Conservation (phyloP, 2,329 filamentous ascomycete genomes). For the Talaromyces rugulosus region DNA sequence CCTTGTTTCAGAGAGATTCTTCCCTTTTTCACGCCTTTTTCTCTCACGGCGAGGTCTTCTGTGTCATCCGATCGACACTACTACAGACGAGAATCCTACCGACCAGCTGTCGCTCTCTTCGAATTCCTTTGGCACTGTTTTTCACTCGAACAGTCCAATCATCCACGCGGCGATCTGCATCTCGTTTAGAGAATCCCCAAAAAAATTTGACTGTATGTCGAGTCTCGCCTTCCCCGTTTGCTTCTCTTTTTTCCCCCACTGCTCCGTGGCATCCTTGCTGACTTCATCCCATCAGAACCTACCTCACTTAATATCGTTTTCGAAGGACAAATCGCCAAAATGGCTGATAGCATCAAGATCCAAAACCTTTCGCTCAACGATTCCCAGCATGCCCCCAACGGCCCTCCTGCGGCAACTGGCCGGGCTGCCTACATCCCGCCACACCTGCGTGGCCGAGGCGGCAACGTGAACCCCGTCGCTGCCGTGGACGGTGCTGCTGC, state of each 20-base stretch:
- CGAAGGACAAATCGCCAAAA: constrained; percentile 12
- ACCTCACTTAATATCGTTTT: not conserved
- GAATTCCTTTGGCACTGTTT: constrained; percentile 4
- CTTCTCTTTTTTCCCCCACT: not conserved
- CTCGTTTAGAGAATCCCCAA: constrained; percentile 2
- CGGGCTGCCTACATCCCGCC: constrained; percentile 64
- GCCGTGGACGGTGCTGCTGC: constrained; percentile 36
- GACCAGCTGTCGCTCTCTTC: constrained; percentile 20
- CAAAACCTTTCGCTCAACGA: constrained; percentile 51
- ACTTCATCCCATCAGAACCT: not conserved
- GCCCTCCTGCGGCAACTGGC: constrained; percentile 27
- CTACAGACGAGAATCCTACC: constrained; percentile 9
- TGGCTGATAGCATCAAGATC: constrained; percentile 40
- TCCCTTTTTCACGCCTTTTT: constrained; percentile 5
- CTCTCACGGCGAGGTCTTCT: constrained; percentile 19
- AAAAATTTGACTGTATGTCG: constrained; percentile 1
- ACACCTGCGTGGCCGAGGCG: constrained; percentile 50
- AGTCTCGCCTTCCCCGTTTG: not conserved
- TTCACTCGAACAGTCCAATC: not conserved
- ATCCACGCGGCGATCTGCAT: not conserved
- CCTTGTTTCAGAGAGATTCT: constrained; percentile 15
- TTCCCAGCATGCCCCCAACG: constrained; percentile 53
- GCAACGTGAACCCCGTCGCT: constrained; percentile 21
- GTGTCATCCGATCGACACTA: constrained; percentile 18
- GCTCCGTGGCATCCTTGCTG: not conserved